Conservation (phyloP, 352 stramenopile species). For the Phytopythium mirpurense region DNA sequence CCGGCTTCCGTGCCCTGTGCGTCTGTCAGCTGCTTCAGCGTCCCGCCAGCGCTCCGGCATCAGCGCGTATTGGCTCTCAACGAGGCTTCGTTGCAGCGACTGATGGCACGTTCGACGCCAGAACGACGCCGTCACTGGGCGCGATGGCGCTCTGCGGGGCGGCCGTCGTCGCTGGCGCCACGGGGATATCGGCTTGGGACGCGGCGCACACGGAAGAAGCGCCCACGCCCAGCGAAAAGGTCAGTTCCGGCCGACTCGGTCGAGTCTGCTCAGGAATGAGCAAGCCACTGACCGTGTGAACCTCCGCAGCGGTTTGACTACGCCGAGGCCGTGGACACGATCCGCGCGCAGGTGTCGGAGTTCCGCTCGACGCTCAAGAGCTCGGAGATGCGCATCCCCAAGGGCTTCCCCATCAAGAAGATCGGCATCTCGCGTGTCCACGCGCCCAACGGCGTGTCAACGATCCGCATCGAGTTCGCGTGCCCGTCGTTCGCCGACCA, state of each 20-base stretch:
- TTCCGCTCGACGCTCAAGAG: slow-evolving; percentile 75
- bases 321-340: slow-evolving; percentile 52
- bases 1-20: not conserved
- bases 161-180: slow-evolving; percentile 11
- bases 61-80: not conserved
- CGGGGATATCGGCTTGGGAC: slow-evolving; percentile 5
- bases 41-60: not conserved
- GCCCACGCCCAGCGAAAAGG: slow-evolving; percentile 28
- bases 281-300: slow-evolving; percentile 2
- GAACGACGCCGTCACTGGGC: not conserved
- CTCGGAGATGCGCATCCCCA: slow-evolving; percentile 61
- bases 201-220: slow-evolving; percentile 14
- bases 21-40: not conserved
- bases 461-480: slow-evolving; percentile 79
- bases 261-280: too few relatives aligned
- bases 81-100: not conserved
- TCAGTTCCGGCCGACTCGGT: slow-evolving; percentile 7
- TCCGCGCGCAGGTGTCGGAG: slow-evolving; percentile 70
- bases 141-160: slow-evolving; percentile 10
- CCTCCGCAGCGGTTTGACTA: slow-evolving; percentile 51
- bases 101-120: not conserved
- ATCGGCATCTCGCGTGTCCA: slow-evolving; percentile 75
- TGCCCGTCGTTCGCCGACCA: slow-evolving; percentile 74
- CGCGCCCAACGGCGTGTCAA: slow-evolving; percentile 77
- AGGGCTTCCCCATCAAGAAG: slow-evolving; percentile 78